Percentiles rank a stretch among this genome's conserved stretches.
phyloP scores from a whole-genome alignment of 2,329 filamentous ascomycete genomes.

The Nannizziopsis arthrosporioides region DNA sequence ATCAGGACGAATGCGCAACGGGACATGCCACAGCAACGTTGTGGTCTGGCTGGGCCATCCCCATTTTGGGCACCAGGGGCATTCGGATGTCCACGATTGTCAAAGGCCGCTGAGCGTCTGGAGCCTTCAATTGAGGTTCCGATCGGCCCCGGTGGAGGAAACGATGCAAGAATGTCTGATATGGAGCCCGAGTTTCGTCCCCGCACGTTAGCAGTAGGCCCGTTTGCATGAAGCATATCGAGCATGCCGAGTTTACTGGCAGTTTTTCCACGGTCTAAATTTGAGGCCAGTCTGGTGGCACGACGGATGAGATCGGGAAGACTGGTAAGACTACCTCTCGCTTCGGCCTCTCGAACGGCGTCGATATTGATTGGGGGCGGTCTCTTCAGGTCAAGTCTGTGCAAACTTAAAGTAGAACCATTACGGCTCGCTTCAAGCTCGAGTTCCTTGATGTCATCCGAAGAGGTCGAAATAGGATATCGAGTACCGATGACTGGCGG shows the following conservation, averaged over 20 bases:
- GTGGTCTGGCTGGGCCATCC: slow-evolving; percentile 28
- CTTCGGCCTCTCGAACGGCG: slow-evolving; percentile 67
- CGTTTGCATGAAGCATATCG: slow-evolving; percentile 33
- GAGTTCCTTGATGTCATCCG: slow-evolving; percentile 14
- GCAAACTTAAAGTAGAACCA: slow-evolving; percentile 27
- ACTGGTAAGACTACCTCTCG: slow-evolving; percentile 80
- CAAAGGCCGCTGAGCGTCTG: slow-evolving; percentile 22
- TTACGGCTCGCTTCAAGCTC: slow-evolving; percentile 17
- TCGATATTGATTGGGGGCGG: slow-evolving; percentile 73
- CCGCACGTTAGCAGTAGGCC: slow-evolving; percentile 20
- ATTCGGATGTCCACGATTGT: slow-evolving; percentile 20
- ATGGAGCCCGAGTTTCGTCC: slow-evolving; percentile 43
- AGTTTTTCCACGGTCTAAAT: slow-evolving; percentile 71
- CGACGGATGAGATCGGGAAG: slow-evolving; percentile 80
- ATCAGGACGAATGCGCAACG: slow-evolving; percentile 63
- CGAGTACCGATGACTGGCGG: slow-evolving; percentile 21
- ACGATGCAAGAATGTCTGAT: slow-evolving; percentile 54
- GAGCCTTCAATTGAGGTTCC: slow-evolving; percentile 33
- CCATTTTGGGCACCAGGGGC: slow-evolving; percentile 10
- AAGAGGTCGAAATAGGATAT: slow-evolving; percentile 4
- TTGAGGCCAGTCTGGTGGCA: slow-evolving; percentile 73
- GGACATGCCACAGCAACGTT: slow-evolving; percentile 73
- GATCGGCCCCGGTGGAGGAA: slow-evolving; percentile 45
- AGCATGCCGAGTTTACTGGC: slow-evolving; percentile 47
- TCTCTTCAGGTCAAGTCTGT: slow-evolving; percentile 27